Evolutionary conservation across 2,329 filamentous ascomycete species (phyloP).

Genomic region (Fusarium nanum): DNA sequence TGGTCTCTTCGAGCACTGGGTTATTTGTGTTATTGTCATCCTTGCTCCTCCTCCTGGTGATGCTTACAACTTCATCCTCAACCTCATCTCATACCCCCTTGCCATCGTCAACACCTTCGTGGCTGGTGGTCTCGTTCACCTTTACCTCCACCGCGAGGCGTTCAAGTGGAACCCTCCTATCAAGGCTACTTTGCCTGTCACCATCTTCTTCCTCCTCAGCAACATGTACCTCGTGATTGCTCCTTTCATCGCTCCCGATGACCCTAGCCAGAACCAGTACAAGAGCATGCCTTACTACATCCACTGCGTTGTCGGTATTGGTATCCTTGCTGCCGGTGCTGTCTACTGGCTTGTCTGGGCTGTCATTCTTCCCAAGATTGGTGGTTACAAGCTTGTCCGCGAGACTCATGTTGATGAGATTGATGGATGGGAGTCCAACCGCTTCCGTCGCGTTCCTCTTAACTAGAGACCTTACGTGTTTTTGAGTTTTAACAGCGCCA

Average conservation of each 20-base stretch:
- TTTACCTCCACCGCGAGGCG: slow-evolving; percentile 61
- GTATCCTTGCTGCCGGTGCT: slow-evolving; percentile 63
- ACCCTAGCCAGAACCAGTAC: slow-evolving; percentile 63
- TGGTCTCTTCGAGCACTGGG: slow-evolving; percentile 72
- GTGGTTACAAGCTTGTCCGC: slow-evolving; percentile 66
- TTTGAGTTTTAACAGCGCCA: slow-evolving; percentile 2
- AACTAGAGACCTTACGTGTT: not conserved
- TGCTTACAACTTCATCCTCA: slow-evolving; percentile 72
- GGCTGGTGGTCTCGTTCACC: slow-evolving; percentile 63
- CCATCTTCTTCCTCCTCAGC: slow-evolving; percentile 68
- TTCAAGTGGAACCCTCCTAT: slow-evolving; percentile 67
- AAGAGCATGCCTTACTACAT: slow-evolving; percentile 66
- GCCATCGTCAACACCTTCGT: slow-evolving; percentile 69
- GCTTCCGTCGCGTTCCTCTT: slow-evolving; percentile 61
- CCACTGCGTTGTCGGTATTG: slow-evolving; percentile 68
- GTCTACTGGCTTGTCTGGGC: slow-evolving; percentile 69
- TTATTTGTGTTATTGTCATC: slow-evolving; percentile 73
- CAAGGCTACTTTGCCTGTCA: slow-evolving; percentile 64
- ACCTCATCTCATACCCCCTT: slow-evolving; percentile 73
- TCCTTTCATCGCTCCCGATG: slow-evolving; percentile 66
- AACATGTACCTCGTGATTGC: slow-evolving; percentile 71
- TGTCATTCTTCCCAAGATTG: slow-evolving; percentile 62
- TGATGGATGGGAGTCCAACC: slow-evolving; percentile 72
- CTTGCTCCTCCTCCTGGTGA: slow-evolving; percentile 74
- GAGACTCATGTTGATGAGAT: slow-evolving; percentile 65